These are phyloP conservation scores for Hypoxylon rubiginosum DNA, from an alignment of 2,329 filamentous ascomycete species.

Conservation along the genomic window DNA sequence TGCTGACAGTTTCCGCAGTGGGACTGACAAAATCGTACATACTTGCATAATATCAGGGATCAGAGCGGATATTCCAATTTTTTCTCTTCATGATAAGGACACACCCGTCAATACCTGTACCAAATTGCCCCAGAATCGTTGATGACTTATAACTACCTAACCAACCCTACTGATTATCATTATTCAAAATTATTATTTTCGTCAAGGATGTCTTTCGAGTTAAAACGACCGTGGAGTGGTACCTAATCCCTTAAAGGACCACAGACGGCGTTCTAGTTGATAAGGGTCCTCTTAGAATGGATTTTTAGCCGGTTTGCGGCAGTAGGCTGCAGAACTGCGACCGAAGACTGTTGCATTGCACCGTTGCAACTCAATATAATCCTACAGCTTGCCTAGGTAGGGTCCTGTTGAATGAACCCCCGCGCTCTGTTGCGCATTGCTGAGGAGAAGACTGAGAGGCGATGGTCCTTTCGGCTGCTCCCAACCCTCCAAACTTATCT, in stretches of 20 bases:
- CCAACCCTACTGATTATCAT: slow-evolving; percentile 4
- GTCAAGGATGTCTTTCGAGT: slow-evolving; percentile 14
- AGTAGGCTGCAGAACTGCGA: slow-evolving; percentile 30
- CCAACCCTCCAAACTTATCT: slow-evolving; percentile 1
- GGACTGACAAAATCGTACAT: slow-evolving; percentile 21
- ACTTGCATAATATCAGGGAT: slow-evolving; percentile 25
- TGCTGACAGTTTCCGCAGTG: slow-evolving; percentile 32
- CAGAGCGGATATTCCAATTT: slow-evolving; percentile 13
- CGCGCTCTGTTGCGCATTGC: slow-evolving; percentile 21
- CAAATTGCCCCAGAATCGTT: slow-evolving; percentile 11
- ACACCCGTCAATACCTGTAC: slow-evolving; percentile 23
- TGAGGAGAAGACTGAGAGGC: slow-evolving; percentile 7
- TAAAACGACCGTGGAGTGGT: slow-evolving; percentile 23
- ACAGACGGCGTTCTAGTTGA: slow-evolving; percentile 8
- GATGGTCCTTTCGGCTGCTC: slow-evolving; percentile 13
- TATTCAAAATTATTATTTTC: slow-evolving; percentile 8
- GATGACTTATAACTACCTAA: slow-evolving; percentile 9
- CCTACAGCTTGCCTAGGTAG: slow-evolving; percentile 18
- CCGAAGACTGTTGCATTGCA: slow-evolving; percentile 34
- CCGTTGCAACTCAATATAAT: slow-evolving; percentile 29
- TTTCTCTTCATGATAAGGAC: slow-evolving; percentile 33
- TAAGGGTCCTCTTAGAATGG: slow-evolving; percentile 19
- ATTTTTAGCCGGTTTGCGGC: slow-evolving; percentile 37
- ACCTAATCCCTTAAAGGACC: slow-evolving; percentile 10
- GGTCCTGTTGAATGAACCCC: slow-evolving; percentile 22